Percentiles rank a stretch among this genome's conserved stretches.
Evolutionary conservation across 2,329 filamentous ascomycete species (phyloP).

Genomic region (Fusarium denticulatum): DNA sequence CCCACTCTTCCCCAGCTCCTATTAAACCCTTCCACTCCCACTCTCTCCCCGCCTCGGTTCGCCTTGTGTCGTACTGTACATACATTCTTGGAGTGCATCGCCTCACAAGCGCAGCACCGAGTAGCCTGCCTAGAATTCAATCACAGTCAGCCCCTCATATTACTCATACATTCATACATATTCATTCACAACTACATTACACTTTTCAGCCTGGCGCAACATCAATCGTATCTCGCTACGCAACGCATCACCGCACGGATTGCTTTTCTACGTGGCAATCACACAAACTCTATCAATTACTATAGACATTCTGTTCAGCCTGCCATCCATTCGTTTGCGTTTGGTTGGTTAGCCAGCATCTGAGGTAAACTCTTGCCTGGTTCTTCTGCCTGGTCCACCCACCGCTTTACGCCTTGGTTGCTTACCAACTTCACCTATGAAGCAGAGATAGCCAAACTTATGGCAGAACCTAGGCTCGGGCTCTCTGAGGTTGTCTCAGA

Average conservation of each 20-base stretch:
- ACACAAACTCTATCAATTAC: constrained; percentile 17
- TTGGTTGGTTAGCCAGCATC: constrained; percentile 36
- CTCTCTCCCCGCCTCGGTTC: constrained; percentile 10
- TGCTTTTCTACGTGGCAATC: constrained; percentile 27
- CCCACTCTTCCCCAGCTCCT: constrained; percentile 35
- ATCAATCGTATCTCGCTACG: constrained; percentile 28
- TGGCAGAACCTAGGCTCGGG: constrained; percentile 58
- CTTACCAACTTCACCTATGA: constrained; percentile 45
- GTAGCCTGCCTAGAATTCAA: constrained; percentile 9
- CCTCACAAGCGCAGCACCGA: constrained; percentile 25
- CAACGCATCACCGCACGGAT: constrained; percentile 28
- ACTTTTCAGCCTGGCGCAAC: constrained; percentile 36
- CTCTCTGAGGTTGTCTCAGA: constrained; percentile 53
- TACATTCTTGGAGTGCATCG: constrained; percentile 24
- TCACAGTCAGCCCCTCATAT: constrained; percentile 21
- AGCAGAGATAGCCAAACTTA: constrained; percentile 47
- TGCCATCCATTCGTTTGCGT: constrained; percentile 25
- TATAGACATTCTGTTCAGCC: constrained; percentile 18
- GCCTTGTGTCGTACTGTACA: constrained; percentile 2
- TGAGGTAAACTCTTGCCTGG: constrained; percentile 39
- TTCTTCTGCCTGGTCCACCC: constrained; percentile 28
- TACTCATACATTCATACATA: constrained; percentile 26
- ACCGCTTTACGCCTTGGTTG: constrained; percentile 31
- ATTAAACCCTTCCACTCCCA: constrained; percentile 26
- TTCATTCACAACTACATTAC: constrained; percentile 22